Conservation (phyloP, 2,329 filamentous ascomycete genomes). For the Claviceps sp. region DNA sequence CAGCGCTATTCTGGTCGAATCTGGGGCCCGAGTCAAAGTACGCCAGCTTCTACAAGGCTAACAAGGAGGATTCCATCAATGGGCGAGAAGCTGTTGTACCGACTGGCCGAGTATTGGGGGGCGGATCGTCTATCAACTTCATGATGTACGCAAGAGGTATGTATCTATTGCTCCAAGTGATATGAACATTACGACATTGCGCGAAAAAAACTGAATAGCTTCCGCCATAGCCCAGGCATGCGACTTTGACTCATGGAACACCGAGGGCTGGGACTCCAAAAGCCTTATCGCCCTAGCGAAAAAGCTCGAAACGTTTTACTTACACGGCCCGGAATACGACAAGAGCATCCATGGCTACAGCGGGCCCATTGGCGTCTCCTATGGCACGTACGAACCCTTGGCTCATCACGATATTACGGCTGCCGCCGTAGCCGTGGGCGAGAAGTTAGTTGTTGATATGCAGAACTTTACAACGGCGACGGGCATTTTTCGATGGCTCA, state of each 20-base stretch:
- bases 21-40: constrained; percentile 9
- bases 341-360: constrained; percentile 34
- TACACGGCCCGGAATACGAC: constrained; percentile 18
- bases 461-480: constrained; percentile 32
- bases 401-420: constrained; percentile 33
- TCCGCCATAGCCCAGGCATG: constrained; percentile 12
- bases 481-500: constrained; percentile 15
- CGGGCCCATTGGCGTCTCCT: constrained; percentile 42
- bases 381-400: constrained; percentile 30
- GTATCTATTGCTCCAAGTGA: not conserved
- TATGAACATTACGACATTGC: no score
- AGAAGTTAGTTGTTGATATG: constrained; percentile 36
- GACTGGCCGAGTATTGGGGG: constrained; percentile 15
- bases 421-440: constrained; percentile 28
- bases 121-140: constrained; percentile 21
- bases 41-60: constrained; percentile 11
- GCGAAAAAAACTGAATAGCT: not conserved
- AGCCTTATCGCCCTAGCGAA: constrained; percentile 19
- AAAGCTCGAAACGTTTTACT: constrained; percentile 42
- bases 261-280: constrained; percentile 18
- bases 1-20: constrained; percentile 11
- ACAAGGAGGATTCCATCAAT: constrained; percentile 12
- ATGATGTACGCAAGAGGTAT: constrained; percentile 18
- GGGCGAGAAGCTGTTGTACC: constrained; percentile 12
- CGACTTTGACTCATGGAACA: constrained; percentile 22